Base-by-base conservation (phyloP, 306 rosid species). In the Prunus davidiana region DNA sequence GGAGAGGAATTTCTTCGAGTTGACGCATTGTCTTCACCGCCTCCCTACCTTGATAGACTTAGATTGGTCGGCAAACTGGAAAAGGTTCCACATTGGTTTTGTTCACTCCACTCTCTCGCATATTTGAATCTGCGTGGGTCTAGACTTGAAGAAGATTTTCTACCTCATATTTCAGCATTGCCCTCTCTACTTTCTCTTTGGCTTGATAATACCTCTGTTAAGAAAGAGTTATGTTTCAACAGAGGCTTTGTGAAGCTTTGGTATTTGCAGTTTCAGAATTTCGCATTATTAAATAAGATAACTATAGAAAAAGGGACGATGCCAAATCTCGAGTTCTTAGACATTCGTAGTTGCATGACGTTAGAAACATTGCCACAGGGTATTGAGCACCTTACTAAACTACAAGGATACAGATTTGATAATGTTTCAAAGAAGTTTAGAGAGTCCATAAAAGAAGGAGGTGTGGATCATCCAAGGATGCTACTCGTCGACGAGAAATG, bases 221-320 rank as follows among this genome's bases (percentile, higher is more conserved):
- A 55, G n/a, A 3, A 63, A 20, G 38, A 63, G 43, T 12, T 75
- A 25, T 50, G 38, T 52, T 64, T 75, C 13, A 7, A 1, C 10
- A 8, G 18, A 32, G 78, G 71, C n/a, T 75, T 75, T 64, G 5
- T 5, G 8, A 75, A 75, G 54, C 79, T 75, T 20, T 4, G 45
- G 12, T 1, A 15, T 6, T 65, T 75, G 34, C 2, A 0, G 24
- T 51, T 4, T 0, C 0, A 15, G 15, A 5, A 34, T 8, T 15
- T 52, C 15, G 65, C 79, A 13, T 18, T 46, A 8, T 49, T 77
- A 63, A 5, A 32, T 2, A 0, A 12, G 16, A 69, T 77, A 77
- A 47, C 12, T 4, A 77, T 47, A 24, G 62, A 15, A 30, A 5
- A 22, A 3, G 54, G 71, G 14, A 71, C 34, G n/a, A 78, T 50